Base-by-base conservation (phyloP, 2,329 filamentous ascomycete species). In the Fusarium incarnatum region DNA sequence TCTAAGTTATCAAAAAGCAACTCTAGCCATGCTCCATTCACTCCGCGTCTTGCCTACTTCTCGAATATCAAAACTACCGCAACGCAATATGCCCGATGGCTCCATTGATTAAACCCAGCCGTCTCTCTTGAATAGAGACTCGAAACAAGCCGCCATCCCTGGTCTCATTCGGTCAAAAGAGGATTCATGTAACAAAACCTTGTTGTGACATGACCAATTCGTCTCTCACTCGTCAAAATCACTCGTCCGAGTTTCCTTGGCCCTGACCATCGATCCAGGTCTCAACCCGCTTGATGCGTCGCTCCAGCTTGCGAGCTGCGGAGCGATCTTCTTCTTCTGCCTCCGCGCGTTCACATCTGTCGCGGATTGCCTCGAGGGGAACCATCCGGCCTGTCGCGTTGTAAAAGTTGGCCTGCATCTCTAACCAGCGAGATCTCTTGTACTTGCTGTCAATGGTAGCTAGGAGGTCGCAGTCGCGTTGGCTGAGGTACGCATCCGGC, bases 391-490 rank as follows among this genome's bases (percentile, higher is more conserved):
- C 83, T 0, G 82, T 84, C 46, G 74, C 79, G 60, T 84, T 83
- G 72, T 76, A 81, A 56, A 84, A 83, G 50, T 79, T 80, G 30
- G 81, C 80, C 64, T 84, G 82, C 74, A 83, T 79, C 63, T 83
- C 79, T 1, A 83, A 74, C 80, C 81, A 83, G 25, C 76, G 76
- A 28, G 74, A 74, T 22, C 65, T 72, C 48, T 77, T 75, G 40
- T 78, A 75, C 54, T 77, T 76, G 62, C 76, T 77, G 28, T 81
- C 77, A 3, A 81, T 68, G 9, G 77, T 59, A 4, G 76, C 80
- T 6, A 84, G 76, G 7, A 82, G 72, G 16, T 75, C 71, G 34
- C 78, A 79, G 63, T 82, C 80, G 22, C 67, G 68, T 52, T 73
- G 62, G 50, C 71, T 68, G 34, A 79, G 75, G 67, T 73, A 57